Evolutionary conservation across 306 rosid genomes (phyloP).

Genomic region (Rosa persica): DNA sequence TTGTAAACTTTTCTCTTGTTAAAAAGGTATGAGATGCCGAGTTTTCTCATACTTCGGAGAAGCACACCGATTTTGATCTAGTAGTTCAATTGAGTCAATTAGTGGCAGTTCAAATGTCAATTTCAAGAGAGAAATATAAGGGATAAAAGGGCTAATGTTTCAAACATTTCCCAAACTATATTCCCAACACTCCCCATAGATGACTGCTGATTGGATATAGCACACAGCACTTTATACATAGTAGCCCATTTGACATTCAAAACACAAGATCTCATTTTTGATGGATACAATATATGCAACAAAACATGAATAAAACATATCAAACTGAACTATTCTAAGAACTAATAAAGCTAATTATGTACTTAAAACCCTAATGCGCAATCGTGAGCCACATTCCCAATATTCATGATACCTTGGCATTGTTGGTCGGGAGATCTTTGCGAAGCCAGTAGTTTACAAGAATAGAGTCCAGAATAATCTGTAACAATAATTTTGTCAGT

Average conservation of each 20-base stretch:
- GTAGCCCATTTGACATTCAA: neutral
- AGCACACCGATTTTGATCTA: neutral
- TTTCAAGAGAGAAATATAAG: neutral
- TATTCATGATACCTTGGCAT: slow-evolving; percentile 41
- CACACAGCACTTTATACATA: neutral
- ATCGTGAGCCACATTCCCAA: slow-evolving; percentile 8
- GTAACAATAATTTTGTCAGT: slow-evolving; percentile 30
- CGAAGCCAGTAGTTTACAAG: slow-evolving; percentile 60
- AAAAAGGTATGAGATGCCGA: neutral
- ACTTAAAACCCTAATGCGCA: slow-evolving; percentile 14
- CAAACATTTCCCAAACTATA: neutral
- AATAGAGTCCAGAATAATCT: slow-evolving; percentile 70
- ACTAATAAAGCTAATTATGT: slow-evolving; percentile 1
- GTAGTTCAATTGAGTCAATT: neutral
- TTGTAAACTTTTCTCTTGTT: neutral
- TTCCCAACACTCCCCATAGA: neutral
- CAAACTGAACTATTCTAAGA: neutral
- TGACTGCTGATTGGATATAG: neutral
- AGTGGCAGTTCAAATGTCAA: neutral
- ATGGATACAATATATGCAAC: neutral
- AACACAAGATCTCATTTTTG: neutral
- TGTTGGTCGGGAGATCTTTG: slow-evolving; percentile 34
- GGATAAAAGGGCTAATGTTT: neutral
- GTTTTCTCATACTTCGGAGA: neutral
- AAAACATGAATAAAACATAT: neutral